Evolutionary conservation across 768 basidiomycete genomes (phyloP).

Genomic region (Lentinula sp.): DNA sequence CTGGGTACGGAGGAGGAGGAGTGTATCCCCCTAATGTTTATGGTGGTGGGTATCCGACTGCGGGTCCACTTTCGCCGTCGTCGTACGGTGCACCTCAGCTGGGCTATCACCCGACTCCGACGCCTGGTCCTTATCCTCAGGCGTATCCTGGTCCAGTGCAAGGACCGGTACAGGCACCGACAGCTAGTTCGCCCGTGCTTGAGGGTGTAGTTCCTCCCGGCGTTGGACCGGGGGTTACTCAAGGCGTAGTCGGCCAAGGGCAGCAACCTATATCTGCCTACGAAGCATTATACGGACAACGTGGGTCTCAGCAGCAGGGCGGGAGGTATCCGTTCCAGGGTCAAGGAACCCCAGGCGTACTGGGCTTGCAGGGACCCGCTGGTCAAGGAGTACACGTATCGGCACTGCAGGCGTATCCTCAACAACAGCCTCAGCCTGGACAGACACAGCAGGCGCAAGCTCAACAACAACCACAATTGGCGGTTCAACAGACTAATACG

Average conservation of each 20-base stretch:
- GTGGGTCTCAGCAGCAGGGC: not conserved
- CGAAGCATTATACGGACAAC: not conserved
- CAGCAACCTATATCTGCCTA: not conserved
- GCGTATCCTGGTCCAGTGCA: not conserved
- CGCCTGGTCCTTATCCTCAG: not conserved
- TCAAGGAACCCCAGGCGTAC: too few relatives aligned
- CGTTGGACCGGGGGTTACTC: not conserved
- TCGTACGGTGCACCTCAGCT: too few relatives aligned
- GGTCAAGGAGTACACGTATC: too few relatives aligned
- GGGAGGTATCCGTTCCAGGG: not conserved
- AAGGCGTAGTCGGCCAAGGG: not conserved
- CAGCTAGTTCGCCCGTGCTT: not conserved
- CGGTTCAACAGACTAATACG: not conserved
- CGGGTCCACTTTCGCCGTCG: too few relatives aligned
- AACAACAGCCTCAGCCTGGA: conserved; percentile 8
- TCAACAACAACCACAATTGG: not conserved
- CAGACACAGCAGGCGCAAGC: not conserved
- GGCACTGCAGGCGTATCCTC: not conserved
- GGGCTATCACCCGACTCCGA: not conserved
- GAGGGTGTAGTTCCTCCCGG: too few relatives aligned
- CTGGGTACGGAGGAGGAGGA: conserved; percentile 60
- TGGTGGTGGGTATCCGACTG: not conserved
- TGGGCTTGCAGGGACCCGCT: too few relatives aligned
- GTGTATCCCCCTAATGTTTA: not conserved
- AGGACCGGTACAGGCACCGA: not conserved